phyloP scores from a whole-genome alignment of 108 stramenopile genomes.

The Nitzschia sp. region DNA sequence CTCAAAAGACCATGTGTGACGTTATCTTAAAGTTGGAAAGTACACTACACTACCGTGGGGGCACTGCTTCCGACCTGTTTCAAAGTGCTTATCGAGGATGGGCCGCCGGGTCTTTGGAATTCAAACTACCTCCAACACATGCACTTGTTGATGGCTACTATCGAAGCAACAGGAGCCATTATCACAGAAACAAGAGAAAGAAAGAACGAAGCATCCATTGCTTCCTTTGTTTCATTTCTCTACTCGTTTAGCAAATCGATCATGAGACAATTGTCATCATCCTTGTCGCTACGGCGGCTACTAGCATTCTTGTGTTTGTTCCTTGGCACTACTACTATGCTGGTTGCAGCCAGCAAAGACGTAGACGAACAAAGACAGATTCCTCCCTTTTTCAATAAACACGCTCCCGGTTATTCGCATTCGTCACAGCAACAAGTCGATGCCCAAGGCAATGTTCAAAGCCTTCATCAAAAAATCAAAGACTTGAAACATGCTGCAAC shows the following conservation, averaged over 20 bases:
- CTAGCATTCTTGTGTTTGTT: too few species aligned
- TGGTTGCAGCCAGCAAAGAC: neutral
- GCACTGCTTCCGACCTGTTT: neutral
- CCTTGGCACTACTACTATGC: neutral
- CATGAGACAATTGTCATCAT: too few species aligned
- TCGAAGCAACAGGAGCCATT: too few species aligned
- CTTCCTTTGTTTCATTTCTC: too few species aligned
- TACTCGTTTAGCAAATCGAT: too few species aligned
- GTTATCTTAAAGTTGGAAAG: neutral
- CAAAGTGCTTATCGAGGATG: neutral
- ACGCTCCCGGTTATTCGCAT: neutral
- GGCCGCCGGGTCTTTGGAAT: neutral
- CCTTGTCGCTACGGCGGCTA: neutral
- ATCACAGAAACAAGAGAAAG: neutral
- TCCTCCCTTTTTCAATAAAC: slow-evolving; percentile 8
- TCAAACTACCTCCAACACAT: neutral
- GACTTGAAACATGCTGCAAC: too few species aligned
- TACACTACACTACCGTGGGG: neutral
- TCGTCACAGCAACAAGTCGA: too few species aligned
- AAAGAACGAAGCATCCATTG: neutral
- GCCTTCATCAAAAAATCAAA: too few species aligned
- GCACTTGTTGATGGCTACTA: neutral
- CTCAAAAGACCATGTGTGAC: neutral
- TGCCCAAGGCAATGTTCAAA: neutral
- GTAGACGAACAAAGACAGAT: too few species aligned